These are phyloP conservation scores for Colletotrichum abscissum DNA, from an alignment of 2,329 filamentous ascomycete genomes.

Conservation along the genomic window DNA sequence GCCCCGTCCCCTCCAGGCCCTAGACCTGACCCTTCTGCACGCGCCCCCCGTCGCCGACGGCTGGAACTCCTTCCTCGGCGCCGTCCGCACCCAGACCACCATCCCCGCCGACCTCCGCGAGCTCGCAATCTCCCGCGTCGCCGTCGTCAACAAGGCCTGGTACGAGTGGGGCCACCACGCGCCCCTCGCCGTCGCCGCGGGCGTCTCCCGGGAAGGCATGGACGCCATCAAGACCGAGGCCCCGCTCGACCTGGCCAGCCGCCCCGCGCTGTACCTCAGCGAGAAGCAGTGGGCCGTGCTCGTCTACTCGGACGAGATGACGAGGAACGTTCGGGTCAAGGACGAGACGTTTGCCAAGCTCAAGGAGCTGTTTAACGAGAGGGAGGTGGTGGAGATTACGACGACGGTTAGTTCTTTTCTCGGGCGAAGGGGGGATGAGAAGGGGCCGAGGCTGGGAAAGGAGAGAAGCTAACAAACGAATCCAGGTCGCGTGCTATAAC, in stretches of 20 bases:
- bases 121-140: constrained; percentile 83
- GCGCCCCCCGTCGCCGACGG: constrained; percentile 80
- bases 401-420: constrained; percentile 66
- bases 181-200: constrained; percentile 71
- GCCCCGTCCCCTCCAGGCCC: constrained; percentile 76
- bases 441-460: not conserved
- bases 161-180: constrained; percentile 88
- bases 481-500: constrained; percentile 78
- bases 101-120: constrained; percentile 72
- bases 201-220: constrained; percentile 64
- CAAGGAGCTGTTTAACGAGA: constrained; percentile 71
- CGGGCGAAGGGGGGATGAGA: not conserved
- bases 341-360: constrained; percentile 76
- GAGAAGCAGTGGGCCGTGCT: constrained; percentile 76
- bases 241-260: constrained; percentile 39
- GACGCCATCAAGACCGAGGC: constrained; percentile 52
- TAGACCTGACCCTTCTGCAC: constrained; percentile 83
- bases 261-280: constrained; percentile 55
- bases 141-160: constrained; percentile 82
- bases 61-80: constrained; percentile 77
- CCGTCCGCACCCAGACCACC: constrained; percentile 65
- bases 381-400: constrained; percentile 84
- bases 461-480: constrained; percentile 37
- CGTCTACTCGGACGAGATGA: constrained; percentile 86
- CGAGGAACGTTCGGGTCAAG: constrained; percentile 74